phyloP scores from a whole-genome alignment of 345 rosid species.

The Euphorbia tirucalli region DNA sequence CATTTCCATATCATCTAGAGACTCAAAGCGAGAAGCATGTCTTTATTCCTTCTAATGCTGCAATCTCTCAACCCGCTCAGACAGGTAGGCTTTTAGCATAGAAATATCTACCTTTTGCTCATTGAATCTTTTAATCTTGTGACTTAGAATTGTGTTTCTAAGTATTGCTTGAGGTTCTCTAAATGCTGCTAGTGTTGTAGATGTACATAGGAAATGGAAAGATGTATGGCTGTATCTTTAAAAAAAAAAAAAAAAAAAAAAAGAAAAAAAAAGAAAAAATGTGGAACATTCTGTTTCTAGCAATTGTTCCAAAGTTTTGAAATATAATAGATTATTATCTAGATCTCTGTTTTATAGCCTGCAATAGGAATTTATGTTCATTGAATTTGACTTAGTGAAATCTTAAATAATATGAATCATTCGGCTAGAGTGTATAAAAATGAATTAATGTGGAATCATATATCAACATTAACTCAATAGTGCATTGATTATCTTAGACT shows the following conservation, averaged over 20 bases:
- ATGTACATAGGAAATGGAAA: neutral
- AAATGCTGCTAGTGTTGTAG: neutral
- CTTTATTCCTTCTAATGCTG: slow-evolving; percentile 34
- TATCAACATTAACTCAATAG: neutral
- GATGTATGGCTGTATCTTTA: neutral
- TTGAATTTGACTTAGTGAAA: neutral
- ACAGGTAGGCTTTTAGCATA: slow-evolving; percentile 48
- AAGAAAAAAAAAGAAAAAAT: too few relatives aligned
- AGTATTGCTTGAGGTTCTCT: neutral
- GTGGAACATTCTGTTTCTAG: too few relatives aligned
- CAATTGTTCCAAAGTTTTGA: neutral
- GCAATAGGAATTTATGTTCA: neutral
- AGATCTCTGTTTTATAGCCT: neutral
- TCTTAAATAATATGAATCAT: neutral
- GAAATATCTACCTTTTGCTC: slow-evolving; percentile 13
- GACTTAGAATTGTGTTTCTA: neutral
- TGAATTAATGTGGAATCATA: neutral
- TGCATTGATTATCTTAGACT: neutral
- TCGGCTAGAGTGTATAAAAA: neutral
- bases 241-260: neutral
- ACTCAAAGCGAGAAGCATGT: slow-evolving; percentile 28
- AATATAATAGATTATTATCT: neutral
- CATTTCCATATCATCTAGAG: slow-evolving; percentile 41
- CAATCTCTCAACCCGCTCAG: slow-evolving; percentile 42
- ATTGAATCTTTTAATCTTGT: neutral